Evolutionary conservation across 345 rosid genomes (phyloP).

Genomic region (Punica granatum): DNA sequence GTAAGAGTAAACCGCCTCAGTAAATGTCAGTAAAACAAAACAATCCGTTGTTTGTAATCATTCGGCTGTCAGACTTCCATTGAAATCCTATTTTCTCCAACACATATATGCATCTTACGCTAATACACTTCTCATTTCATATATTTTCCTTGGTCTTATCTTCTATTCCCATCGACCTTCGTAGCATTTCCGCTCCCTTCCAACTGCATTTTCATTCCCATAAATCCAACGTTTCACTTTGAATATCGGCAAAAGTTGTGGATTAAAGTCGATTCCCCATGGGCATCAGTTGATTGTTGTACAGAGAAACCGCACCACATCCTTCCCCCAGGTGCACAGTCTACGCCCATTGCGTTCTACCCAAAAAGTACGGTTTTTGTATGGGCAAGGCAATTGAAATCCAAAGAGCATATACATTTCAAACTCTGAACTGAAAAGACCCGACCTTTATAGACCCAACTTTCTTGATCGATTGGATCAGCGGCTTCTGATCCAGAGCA

Average conservation of each 20-base stretch:
- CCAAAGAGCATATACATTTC: background rate
- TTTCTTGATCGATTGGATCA: conserved; percentile 48
- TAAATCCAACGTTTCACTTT: background rate
- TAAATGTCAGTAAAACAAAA: background rate
- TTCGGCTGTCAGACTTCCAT: too few species aligned
- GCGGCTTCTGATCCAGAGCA: conserved; percentile 58
- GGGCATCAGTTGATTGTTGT: background rate
- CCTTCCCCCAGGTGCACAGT: too few species aligned
- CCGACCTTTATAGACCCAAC: conserved; percentile 47
- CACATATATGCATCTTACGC: background rate
- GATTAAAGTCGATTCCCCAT: too few species aligned
- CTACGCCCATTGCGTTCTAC: too few species aligned
- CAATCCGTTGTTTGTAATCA: background rate
- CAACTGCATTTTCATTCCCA: background rate
- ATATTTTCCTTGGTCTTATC: background rate
- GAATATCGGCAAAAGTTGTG: background rate
- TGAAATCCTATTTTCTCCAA: too few species aligned
- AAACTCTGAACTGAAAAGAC: background rate
- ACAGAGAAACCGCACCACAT: too few species aligned
- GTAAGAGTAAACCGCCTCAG: conserved; percentile 8
- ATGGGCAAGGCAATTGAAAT: background rate
- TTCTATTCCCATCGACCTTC: background rate
- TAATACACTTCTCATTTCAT: background rate
- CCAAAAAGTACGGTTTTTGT: background rate
- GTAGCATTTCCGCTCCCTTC: background rate